These are phyloP conservation scores for Cubamyces lactineus DNA, from an alignment of 768 basidiomycete species.

Conservation along the genomic window DNA sequence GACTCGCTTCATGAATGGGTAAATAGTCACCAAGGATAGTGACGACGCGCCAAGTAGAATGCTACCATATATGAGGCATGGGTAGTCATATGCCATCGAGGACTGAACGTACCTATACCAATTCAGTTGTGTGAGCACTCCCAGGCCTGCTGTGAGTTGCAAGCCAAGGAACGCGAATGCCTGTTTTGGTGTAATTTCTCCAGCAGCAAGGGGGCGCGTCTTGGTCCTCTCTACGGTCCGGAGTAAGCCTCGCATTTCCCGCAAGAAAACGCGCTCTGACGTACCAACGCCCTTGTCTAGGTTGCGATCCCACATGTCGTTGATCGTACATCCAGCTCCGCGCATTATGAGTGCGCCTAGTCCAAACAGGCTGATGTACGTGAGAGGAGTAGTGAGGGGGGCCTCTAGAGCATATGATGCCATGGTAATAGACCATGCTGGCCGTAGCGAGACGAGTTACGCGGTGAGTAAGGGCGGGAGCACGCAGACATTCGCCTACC, in stretches of 20 bases:
- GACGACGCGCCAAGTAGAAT: slow-evolving; percentile 93
- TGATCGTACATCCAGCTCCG: slow-evolving; percentile 97
- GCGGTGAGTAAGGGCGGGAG: background rate
- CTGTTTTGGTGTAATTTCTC: slow-evolving; percentile 74
- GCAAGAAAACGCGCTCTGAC: slow-evolving; percentile 25
- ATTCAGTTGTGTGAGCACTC: slow-evolving; percentile 87
- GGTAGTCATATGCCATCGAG: too few species aligned
- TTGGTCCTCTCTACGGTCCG: slow-evolving; percentile 77
- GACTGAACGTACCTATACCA: slow-evolving; percentile 77
- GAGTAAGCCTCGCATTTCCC: background rate
- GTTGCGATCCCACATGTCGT: slow-evolving; percentile 97
- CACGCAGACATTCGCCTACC: slow-evolving; percentile 34
- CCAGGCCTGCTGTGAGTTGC: slow-evolving; percentile 83
- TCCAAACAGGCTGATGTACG: slow-evolving; percentile 83
- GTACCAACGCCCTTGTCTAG: slow-evolving; percentile 91
- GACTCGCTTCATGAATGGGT: slow-evolving; percentile 96
- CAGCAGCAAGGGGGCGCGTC: slow-evolving; percentile 82
- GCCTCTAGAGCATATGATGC: slow-evolving; percentile 79
- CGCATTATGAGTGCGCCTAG: slow-evolving; percentile 94
- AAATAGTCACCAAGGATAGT: slow-evolving; percentile 81
- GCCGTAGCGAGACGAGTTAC: background rate
- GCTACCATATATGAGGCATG: slow-evolving; percentile 42
- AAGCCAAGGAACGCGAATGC: slow-evolving; percentile 81
- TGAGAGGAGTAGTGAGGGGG: slow-evolving; percentile 68
- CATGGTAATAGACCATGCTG: slow-evolving; percentile 99